Base-by-base conservation (phyloP, 768 basidiomycete genomes). In the Lyophyllum decastes region DNA sequence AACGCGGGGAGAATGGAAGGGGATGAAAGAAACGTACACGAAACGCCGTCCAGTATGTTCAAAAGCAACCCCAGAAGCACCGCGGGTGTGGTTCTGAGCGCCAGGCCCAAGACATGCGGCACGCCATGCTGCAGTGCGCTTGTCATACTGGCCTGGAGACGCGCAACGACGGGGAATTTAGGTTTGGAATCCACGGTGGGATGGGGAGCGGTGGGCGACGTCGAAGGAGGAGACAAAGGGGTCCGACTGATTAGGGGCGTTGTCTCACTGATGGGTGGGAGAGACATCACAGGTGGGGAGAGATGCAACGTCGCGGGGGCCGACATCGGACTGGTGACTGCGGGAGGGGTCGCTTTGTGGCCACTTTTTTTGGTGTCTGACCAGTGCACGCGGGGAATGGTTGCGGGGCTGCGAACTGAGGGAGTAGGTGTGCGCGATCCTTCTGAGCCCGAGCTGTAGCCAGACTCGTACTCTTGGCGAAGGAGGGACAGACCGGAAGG, bases 1-100 rank as follows among this genome's bases (percentile, higher is more conserved):
- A 30, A 25, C 9, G 40, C 9, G 6, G 22, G 38, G 38, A 14
- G 27, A 14, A 16, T 30, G 2, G n/a, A 19, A 40, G 50, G 4
- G 8, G 35, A n/a, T 11, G 5, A 45, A 46, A 24, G 24, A 35
- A 38, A 80, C 89, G 71, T 68, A 90, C 89, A 98, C 44, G 91
- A 93, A 52, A 99, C 87, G 10, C 95, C 97, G 68, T 99, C 96
- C 33, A 99, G 78, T 44, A 98, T 82, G 65, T 98, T 98, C 56
- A 98, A 75, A 35, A 98, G 71, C 62, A 85, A 82, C 7, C 95
- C 96, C 22, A 97, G 77, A 16, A 94, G 68, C 2, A 95, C 93
- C 0, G 94, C 90, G 0, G 95, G 95, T n/a, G 95, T 64, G 0
- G 86, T 78, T 49, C 68, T 72, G 4, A 82, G 58, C 0, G 75